Evolutionary conservation across 148 eudicot genomes (phyloP).

Genomic region (Talinum fruticosum): DNA sequence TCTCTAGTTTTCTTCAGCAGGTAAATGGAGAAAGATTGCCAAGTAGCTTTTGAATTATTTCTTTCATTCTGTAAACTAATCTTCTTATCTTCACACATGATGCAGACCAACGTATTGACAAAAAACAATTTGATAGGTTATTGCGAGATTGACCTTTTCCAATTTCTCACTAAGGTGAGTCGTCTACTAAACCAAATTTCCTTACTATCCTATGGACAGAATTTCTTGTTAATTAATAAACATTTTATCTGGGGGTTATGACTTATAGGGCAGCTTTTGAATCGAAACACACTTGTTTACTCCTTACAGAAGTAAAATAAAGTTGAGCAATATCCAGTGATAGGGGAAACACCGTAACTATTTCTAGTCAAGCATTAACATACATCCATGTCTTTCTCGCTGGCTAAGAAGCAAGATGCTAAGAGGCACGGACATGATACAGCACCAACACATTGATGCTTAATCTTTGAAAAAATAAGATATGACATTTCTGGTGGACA

Average conservation of each 20-base stretch:
- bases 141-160: slow-evolving; percentile 71
- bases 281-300: neutral
- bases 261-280: neutral
- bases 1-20: neutral
- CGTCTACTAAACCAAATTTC: neutral
- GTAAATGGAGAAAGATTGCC: neutral
- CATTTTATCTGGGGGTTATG: too few species aligned
- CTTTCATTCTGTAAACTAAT: neutral
- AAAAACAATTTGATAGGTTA: slow-evolving; percentile 81
- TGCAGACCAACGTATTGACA: slow-evolving; percentile 81
- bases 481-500: too few species aligned
- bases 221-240: neutral
- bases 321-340: neutral
- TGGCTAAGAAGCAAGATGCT: neutral
- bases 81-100: slow-evolving; percentile 21
- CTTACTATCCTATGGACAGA: neutral
- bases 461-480: too few species aligned
- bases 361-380: neutral
- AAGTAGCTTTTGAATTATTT: slow-evolving; percentile 5
- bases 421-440: neutral
- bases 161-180: slow-evolving; percentile 75
- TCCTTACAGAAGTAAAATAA: neutral
- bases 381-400: neutral
- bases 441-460: neutral
- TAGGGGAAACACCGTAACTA: neutral